Conservation (phyloP, 768 basidiomycete species). For the Pleurotus tuber-regium region DNA sequence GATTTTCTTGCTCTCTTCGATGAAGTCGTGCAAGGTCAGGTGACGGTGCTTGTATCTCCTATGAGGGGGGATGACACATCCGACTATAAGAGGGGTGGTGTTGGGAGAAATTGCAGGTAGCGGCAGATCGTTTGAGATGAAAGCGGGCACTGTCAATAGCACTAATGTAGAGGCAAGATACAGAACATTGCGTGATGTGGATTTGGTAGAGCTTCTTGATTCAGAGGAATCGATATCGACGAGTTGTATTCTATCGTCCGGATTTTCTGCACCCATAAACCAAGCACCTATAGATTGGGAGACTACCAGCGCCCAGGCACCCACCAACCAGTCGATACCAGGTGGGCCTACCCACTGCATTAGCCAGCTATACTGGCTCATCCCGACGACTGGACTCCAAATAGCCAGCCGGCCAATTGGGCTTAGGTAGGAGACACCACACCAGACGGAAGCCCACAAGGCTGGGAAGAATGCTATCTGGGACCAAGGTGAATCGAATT, state of each 20-base stretch:
- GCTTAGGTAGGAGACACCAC: constrained; percentile 46
- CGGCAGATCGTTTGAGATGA: constrained; percentile 39
- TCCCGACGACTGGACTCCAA: constrained; percentile 62
- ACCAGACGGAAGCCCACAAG: constrained; percentile 68
- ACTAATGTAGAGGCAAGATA: constrained; percentile 40
- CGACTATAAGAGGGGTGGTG: constrained; percentile 60
- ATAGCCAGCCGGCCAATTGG: constrained; percentile 70
- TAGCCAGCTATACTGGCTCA: constrained; percentile 64
- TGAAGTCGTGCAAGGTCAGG: constrained; percentile 55
- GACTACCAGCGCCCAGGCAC: constrained; percentile 70
- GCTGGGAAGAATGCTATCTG: constrained; percentile 62
- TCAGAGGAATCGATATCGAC: constrained; percentile 7
- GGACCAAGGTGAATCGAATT: constrained; percentile 33
- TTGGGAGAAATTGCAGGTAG: constrained; percentile 31
- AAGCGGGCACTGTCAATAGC: constrained; percentile 55
- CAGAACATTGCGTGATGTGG: constrained; percentile 21
- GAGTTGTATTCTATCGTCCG: constrained; percentile 13
- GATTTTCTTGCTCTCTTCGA: constrained; percentile 52
- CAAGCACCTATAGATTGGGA: constrained; percentile 52
- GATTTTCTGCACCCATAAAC: constrained; percentile 46
- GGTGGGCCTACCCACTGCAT: constrained; percentile 52
- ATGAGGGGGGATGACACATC: constrained; percentile 62
- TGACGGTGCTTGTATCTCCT: constrained; percentile 35
- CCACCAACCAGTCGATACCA: constrained; percentile 70
- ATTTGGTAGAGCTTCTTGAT: constrained; percentile 11